These are phyloP conservation scores for Durotheca rogersii DNA, from an alignment of 495 filamentous ascomycete genomes.

Conservation along the genomic window DNA sequence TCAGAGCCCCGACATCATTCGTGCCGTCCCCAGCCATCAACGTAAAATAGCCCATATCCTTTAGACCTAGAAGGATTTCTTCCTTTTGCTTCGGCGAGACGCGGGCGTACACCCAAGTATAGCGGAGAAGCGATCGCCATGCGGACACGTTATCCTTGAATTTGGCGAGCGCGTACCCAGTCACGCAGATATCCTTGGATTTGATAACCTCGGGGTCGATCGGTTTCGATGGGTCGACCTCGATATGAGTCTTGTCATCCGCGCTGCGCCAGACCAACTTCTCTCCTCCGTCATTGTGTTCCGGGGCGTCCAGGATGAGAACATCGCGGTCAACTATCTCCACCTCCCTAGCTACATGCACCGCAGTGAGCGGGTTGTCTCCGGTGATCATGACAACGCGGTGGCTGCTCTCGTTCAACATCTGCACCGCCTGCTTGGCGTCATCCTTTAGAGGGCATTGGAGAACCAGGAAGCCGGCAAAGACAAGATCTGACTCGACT, in stretches of 20 bases:
- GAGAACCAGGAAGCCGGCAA: conserved; percentile 93
- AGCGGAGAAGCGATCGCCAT: conserved; percentile 71
- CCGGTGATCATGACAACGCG: conserved; percentile 99
- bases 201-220: conserved; percentile 80
- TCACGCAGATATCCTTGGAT: conserved; percentile 91
- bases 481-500: conserved; percentile 80
- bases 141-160: conserved; percentile 74
- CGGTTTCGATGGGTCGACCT: conserved; percentile 81
- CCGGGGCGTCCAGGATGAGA: conserved; percentile 90
- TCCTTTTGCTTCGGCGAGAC: conserved; percentile 99
- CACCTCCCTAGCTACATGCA: conserved; percentile 92
- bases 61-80: conserved; percentile 92
- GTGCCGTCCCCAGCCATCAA: conserved; percentile 99
- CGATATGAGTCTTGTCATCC: conserved; percentile 82
- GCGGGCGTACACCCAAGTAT: conserved; percentile 97
- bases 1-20: conserved; percentile 96
- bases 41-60: conserved; percentile 95
- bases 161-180: conserved; percentile 88
- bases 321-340: conserved; percentile 98
- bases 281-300: conserved; percentile 79
- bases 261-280: conserved; percentile 91
- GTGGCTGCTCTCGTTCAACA: conserved; percentile 99
- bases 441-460: conserved; percentile 97
- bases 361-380: conserved; percentile 95
- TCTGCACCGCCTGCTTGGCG: conserved; percentile 86